Evolutionary conservation across 2,329 filamentous ascomycete species (phyloP).

Genomic region (Apiospora phragmitis): DNA sequence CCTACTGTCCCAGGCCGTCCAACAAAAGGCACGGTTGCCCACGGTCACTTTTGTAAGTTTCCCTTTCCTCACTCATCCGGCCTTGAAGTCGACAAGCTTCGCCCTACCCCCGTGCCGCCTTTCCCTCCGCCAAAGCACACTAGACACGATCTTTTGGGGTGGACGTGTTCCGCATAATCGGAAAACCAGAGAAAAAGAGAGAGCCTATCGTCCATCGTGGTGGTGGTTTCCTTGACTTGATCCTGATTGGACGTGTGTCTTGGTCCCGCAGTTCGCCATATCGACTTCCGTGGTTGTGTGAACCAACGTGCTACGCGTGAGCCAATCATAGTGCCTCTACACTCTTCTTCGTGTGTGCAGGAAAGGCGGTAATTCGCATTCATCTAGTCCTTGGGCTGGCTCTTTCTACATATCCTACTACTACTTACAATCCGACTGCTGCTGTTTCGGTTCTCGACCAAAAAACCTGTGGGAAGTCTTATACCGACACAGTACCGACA

Average conservation of each 20-base stretch:
- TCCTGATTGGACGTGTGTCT: constrained; percentile 5
- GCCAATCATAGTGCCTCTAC: background rate
- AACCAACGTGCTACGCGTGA: constrained; percentile 4
- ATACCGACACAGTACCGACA: constrained; percentile 1
- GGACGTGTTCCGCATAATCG: constrained; percentile 14
- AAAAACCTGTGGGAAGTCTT: background rate
- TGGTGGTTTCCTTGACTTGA: constrained; percentile 2
- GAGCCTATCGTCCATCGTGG: background rate
- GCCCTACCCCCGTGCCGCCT: constrained; percentile 15
- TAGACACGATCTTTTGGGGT: constrained; percentile 8
- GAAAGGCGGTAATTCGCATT: constrained; percentile 13
- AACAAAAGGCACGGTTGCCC: constrained; percentile 19
- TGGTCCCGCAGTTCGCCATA: constrained; percentile 12
- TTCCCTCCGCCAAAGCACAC: constrained; percentile 13
- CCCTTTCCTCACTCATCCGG: constrained; percentile 15
- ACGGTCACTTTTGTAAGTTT: constrained; percentile 8
- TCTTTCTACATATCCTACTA: background rate
- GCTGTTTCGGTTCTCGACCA: background rate
- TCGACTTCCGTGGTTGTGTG: constrained; percentile 7
- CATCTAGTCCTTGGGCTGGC: background rate
- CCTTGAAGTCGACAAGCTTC: constrained; percentile 17
- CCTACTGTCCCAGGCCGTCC: constrained; percentile 10
- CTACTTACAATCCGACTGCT: background rate
- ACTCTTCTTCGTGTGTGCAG: constrained; percentile 8
- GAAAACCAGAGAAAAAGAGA: background rate